Evolutionary conservation across 2,329 filamentous ascomycete species (phyloP), one percentile per base, ranked within the genome.

Genomic region (Ophiostoma novo-ulmi): DNA sequence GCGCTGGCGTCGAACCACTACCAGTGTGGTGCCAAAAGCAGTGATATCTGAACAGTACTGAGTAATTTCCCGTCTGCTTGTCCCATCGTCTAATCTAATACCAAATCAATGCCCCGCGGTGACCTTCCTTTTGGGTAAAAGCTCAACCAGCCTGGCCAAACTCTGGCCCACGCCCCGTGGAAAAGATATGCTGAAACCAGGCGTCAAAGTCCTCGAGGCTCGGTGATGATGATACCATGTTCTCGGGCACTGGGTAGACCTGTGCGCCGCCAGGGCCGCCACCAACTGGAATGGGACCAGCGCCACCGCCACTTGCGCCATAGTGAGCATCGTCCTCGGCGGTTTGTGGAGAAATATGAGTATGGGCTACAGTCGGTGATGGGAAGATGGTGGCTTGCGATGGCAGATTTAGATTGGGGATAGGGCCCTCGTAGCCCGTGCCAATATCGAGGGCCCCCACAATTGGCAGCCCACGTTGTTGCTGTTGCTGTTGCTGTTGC

Each of bases 151-250:
- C 20, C 68, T 64, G 69, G 31, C 64, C 70, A 63, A 73, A 72
- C 0, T 69, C 41, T 8, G 72, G 22, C 10, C 36, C 70, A 14
- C 61, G 22, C 5, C 70, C 68, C 1, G 70, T 69, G 13, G 72
- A 58, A 52, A 74, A 74, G 7, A 74, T 72, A 48, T 72, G 70
- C 65, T 74, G 72, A 67, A 74, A 74, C 73, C 73, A 74, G 5
- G 72, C 73, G 22, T 74, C 73, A 70, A 74, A 74, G 52, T 74
- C 73, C n/a, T 74, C 73, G 7, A 73, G 39, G 2, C 64, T 70
- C 4, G 70, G 69, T 2, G 70, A 67, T 22, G 67, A 52, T 10
- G 66, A 36, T 35, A 52, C 31, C 52, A 61, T 65, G 44, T 31
- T 38, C 22, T 68, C 70, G 5, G 52, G 22, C 17, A 67, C 26